A percentile compares a stretch with the other conserved stretches of the same genome.
Conservation (phyloP, 805 yeast species). For the Candida insectalens region DNA sequence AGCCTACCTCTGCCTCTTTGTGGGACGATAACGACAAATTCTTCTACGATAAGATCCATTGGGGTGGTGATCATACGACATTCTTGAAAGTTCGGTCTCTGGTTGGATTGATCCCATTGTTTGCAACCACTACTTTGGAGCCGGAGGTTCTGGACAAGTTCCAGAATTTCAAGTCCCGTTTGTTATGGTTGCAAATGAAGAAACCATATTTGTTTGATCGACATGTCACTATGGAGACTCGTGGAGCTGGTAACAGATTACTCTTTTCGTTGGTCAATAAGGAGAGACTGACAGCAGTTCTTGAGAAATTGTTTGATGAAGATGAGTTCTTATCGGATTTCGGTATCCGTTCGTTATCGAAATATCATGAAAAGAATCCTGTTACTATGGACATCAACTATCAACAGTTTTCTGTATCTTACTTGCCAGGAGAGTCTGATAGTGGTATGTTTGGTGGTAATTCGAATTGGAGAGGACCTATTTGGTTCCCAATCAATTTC, state of each 20-base stretch:
- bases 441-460: conserved; percentile 95
- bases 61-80: conserved; percentile 60
- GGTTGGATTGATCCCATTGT: conserved; percentile 86
- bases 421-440: conserved; percentile 83
- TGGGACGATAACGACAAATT: conserved; percentile 90
- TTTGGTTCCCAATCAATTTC: conserved; percentile 92
- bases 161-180: conserved; percentile 74
- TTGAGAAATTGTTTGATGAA: conserved; percentile 77
- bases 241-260: conserved; percentile 78
- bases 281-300: conserved; percentile 67
- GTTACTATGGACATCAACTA: conserved; percentile 80
- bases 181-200: conserved; percentile 75
- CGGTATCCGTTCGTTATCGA: conserved; percentile 84
- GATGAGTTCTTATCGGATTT: conserved; percentile 74
- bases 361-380: conserved; percentile 77
- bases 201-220: conserved; percentile 61
- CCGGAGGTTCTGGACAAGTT: conserved; percentile 70
- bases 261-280: conserved; percentile 71
- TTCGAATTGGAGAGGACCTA: conserved; percentile 96
- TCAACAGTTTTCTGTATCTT: conserved; percentile 55
- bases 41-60: conserved; percentile 82
- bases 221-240: conserved; percentile 66
- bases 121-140: conserved; percentile 82
- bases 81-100: conserved; percentile 79
- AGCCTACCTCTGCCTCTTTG: conserved; percentile 48